A percentile compares a stretch with the other conserved stretches of the same genome.
Evolutionary conservation across 139 green algal species (phyloP).

Genomic region (Chlorella sp.): DNA sequence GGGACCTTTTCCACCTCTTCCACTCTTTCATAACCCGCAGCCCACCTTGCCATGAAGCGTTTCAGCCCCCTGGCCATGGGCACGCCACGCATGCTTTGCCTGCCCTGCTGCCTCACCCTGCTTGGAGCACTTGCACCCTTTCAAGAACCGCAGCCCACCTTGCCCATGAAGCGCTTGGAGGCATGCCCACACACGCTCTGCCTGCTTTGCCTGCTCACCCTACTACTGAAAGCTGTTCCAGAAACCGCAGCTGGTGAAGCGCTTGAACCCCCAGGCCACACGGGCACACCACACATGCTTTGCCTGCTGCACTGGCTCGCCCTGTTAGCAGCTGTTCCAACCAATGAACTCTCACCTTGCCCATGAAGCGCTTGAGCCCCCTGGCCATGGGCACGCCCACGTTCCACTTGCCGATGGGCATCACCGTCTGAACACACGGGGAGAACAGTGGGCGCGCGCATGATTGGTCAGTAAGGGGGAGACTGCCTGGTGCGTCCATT

Average conservation of each 20-base stretch:
- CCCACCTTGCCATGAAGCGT: too few relatives aligned
- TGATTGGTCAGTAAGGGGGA: not conserved
- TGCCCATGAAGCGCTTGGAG: constrained; percentile 22
- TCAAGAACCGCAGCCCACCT: not conserved
- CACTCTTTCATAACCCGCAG: too few relatives aligned
- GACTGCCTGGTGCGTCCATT: not conserved
- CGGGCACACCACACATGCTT: too few relatives aligned
- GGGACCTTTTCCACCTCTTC: too few relatives aligned
- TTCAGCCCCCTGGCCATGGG: too few relatives aligned
- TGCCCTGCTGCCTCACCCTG: not conserved
- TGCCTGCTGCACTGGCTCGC: too few relatives aligned
- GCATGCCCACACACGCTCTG: not conserved
- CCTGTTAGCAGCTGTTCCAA: too few relatives aligned
- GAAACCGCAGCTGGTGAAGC: too few relatives aligned
- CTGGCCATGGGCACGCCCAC: constrained; percentile 26
- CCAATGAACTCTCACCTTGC: constrained; percentile 28
- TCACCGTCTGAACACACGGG: constrained; percentile 25
- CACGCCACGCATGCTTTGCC: too few relatives aligned
- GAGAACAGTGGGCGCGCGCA: not conserved
- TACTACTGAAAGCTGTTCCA: too few relatives aligned
- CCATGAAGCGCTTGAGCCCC: constrained; percentile 20
- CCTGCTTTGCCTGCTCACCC: not conserved
- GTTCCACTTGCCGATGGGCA: constrained; percentile 35
- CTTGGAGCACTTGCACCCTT: not conserved
- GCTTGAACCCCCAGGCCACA: too few relatives aligned